These are phyloP conservation scores for Aspergillus aculeatus DNA, from an alignment of 2,329 filamentous ascomycete species.

Conservation along the genomic window DNA sequence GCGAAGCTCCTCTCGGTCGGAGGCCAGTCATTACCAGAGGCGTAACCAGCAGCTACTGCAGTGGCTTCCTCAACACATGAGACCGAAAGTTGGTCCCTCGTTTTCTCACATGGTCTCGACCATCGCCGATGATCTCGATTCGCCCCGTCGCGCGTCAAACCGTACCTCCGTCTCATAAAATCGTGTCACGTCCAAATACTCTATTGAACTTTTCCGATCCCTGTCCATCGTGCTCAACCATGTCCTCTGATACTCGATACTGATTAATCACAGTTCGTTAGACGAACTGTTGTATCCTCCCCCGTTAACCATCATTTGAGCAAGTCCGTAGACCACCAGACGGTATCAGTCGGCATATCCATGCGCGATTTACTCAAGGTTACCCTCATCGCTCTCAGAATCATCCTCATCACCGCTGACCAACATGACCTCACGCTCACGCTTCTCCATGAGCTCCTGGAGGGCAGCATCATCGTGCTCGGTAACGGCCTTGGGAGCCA, in stretches of 20 bases:
- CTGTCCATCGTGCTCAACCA: slow-evolving; percentile 7
- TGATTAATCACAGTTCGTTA: slow-evolving; percentile 6
- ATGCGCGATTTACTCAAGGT: slow-evolving; percentile 49
- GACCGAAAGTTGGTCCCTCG: slow-evolving; percentile 5
- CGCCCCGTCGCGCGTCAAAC: slow-evolving; percentile 23
- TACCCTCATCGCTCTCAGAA: slow-evolving; percentile 91
- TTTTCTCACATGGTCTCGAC: slow-evolving; percentile 5
- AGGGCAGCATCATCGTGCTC: slow-evolving; percentile 97
- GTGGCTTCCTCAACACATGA: slow-evolving; percentile 14
- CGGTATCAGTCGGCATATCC: not conserved
- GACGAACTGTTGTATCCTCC: not conserved
- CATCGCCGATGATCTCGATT: slow-evolving; percentile 17
- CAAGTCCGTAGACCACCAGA: not conserved
- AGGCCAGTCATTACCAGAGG: slow-evolving; percentile 14
- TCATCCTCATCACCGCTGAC: slow-evolving; percentile 96
- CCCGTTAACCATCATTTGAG: not conserved
- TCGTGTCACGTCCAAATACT: slow-evolving; percentile 26
- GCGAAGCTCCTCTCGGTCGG: slow-evolving; percentile 21
- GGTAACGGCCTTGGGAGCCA: slow-evolving; percentile 98
- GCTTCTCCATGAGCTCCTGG: slow-evolving; percentile 98
- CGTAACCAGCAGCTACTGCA: slow-evolving; percentile 9
- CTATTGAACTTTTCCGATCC: slow-evolving; percentile 25
- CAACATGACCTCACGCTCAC: slow-evolving; percentile 94
- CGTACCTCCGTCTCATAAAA: slow-evolving; percentile 26
- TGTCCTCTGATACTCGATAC: slow-evolving; percentile 1